Base-by-base conservation (phyloP, 1,284 basidiomycete species). In the Rhodotorula sp. region DNA sequence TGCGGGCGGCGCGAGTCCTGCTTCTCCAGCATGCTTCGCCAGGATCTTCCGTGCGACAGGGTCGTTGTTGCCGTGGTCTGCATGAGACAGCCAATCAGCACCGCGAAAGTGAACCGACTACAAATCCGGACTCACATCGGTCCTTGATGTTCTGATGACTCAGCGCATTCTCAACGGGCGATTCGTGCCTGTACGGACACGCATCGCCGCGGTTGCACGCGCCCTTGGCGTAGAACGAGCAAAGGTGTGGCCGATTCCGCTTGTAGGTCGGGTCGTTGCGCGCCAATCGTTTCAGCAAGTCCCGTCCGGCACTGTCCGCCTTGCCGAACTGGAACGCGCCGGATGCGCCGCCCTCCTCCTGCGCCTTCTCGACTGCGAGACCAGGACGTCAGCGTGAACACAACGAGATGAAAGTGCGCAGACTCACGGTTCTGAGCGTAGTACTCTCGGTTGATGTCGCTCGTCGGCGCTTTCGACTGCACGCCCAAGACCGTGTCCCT, bases 181-280 rank as follows among this genome's bases (percentile, higher is more conserved):
- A 85, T 80, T 99, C 96, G 78, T 99, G 96, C 84, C 89, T 84
- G 82, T 92, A 99, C 0, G 96, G 96, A 80, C 96, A 99, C 68
- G 92, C 92, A 32, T 84, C 83, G 10, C 96, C 96, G 51, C 96
- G 86, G 52, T 86, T 92, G 79, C 96, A 99, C 68, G 93, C 90
- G 0, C 96, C 96, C 81, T 98, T 98, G 53, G 87, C 89, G 78
- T 90, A 99, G 84, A 99, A 98, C 1, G 92, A 93, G 80, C 96
- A 99, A 15, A 96, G 80, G 76, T 97, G 91, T 58, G 95, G 92
- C 66, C 91, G 84, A 81, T 99, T 98, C 62, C 94, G 88, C 81
- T 98, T 97, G 84, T 98, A 99, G 79, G 93, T 92, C 0, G 95
- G 94, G 77, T 97, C 94, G 44, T 90, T 91, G 20, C 74, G 58